Percentiles rank a stretch among this genome's conserved stretches.
Conservation (phyloP, 2,329 filamentous ascomycete genomes). For the Fusarium annulatum region DNA sequence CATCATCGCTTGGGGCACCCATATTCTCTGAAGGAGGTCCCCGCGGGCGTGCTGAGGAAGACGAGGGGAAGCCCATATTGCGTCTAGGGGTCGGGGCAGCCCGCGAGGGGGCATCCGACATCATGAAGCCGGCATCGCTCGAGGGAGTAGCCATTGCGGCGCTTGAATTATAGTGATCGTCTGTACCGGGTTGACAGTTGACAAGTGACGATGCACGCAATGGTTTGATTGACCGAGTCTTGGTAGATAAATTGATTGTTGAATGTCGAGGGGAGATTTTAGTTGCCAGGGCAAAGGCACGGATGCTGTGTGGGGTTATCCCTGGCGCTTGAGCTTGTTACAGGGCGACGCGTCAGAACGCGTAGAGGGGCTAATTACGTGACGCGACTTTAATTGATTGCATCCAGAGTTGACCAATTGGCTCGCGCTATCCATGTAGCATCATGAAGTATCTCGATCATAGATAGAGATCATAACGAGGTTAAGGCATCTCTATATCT, state of each 20-base stretch:
- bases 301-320: slow-evolving; percentile 25
- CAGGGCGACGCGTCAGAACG: slow-evolving; percentile 45
- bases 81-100: slow-evolving; percentile 57
- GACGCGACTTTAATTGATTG: slow-evolving; percentile 56
- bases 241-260: slow-evolving; percentile 14
- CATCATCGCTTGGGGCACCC: slow-evolving; percentile 70
- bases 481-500: not conserved
- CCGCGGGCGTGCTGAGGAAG: slow-evolving; percentile 64
- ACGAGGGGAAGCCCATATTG: slow-evolving; percentile 59
- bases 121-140: slow-evolving; percentile 66
- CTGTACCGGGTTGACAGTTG: not conserved
- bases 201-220: not conserved
- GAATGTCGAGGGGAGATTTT: slow-evolving; percentile 39
- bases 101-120: slow-evolving; percentile 65
- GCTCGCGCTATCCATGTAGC: not conserved
- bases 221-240: not conserved
- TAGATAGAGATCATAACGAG: not conserved
- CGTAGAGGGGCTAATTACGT: slow-evolving; percentile 46
- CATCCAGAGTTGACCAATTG: slow-evolving; percentile 32
- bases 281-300: slow-evolving; percentile 37
- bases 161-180: not conserved
- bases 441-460: not conserved
- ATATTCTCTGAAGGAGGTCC: slow-evolving; percentile 72
- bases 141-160: slow-evolving; percentile 59
- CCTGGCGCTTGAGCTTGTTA: slow-evolving; percentile 4